A percentile compares a stretch with the other conserved stretches of the same genome.
Evolutionary conservation across 805 yeast species (phyloP).

Genomic region (Lachancea meyersii): DNA sequence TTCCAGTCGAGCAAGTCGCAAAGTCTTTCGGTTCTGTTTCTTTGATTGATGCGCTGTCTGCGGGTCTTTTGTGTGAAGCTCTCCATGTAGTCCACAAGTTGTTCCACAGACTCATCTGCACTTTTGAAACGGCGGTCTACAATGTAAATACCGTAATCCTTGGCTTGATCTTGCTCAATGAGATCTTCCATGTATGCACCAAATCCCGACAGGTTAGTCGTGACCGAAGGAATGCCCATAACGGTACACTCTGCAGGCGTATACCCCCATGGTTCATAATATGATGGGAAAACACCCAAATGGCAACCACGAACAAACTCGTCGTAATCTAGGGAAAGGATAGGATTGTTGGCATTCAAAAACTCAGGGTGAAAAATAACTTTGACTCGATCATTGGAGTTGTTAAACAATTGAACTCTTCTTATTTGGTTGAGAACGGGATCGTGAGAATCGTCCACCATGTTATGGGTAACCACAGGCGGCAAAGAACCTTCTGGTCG

Average conservation of each 20-base stretch:
- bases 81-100: slow-evolving; percentile 81
- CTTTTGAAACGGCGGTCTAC: slow-evolving; percentile 91
- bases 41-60: slow-evolving; percentile 95
- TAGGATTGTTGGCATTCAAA: slow-evolving; percentile 89
- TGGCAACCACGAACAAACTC: slow-evolving; percentile 98
- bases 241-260: slow-evolving; percentile 99
- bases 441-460: slow-evolving; percentile 86
- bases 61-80: slow-evolving; percentile 83
- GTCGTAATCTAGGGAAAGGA: slow-evolving; percentile 87
- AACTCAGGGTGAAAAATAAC: slow-evolving; percentile 97
- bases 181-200: slow-evolving; percentile 99
- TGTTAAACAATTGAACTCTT: slow-evolving; percentile 83
- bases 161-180: slow-evolving; percentile 71
- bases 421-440: slow-evolving; percentile 90
- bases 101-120: slow-evolving; percentile 89
- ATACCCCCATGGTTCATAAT: slow-evolving; percentile 99
- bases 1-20: slow-evolving; percentile 95
- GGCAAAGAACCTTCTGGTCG: slow-evolving; percentile 69
- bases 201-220: slow-evolving; percentile 92
- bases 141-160: slow-evolving; percentile 94
- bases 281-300: slow-evolving; percentile 96
- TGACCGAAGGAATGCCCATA: slow-evolving; percentile 97
- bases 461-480: slow-evolving; percentile 94
- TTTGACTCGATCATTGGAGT: slow-evolving; percentile 85
- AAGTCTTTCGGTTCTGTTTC: slow-evolving; percentile 92